These are phyloP conservation scores for Geosmithia putterillii DNA, from an alignment of 2,329 filamentous ascomycete species.

Conservation along the genomic window DNA sequence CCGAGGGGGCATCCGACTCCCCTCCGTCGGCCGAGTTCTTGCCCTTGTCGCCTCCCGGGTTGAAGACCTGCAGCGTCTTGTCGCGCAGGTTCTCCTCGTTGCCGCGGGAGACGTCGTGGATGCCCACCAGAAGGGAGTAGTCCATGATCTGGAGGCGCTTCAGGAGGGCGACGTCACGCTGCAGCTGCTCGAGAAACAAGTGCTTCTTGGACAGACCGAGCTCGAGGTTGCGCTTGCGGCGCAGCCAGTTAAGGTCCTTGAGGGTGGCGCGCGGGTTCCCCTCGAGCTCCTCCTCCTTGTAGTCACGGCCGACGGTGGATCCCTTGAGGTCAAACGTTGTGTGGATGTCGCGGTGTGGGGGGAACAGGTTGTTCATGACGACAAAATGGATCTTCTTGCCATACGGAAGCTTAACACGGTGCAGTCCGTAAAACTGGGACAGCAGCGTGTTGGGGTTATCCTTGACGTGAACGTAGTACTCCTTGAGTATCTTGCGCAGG, in stretches of 20 bases:
- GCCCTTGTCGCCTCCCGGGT: slow-evolving; percentile 60
- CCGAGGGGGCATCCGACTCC: slow-evolving; percentile 29
- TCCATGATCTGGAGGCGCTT: slow-evolving; percentile 96
- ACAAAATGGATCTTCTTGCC: slow-evolving; percentile 98
- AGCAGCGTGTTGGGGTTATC: slow-evolving; percentile 93
- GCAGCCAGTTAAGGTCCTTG: slow-evolving; percentile 95
- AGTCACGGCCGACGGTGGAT: slow-evolving; percentile 86
- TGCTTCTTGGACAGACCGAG: slow-evolving; percentile 81
- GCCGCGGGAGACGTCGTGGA: slow-evolving; percentile 79
- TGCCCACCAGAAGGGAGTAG: slow-evolving; percentile 88
- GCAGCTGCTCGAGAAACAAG: slow-evolving; percentile 79
- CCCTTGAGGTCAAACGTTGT: slow-evolving; percentile 95
- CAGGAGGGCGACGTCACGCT: slow-evolving; percentile 73
- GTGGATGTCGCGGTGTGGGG: slow-evolving; percentile 93
- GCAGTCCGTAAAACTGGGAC: slow-evolving; percentile 94
- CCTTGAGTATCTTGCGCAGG: slow-evolving; percentile 68
- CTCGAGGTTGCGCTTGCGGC: slow-evolving; percentile 73
- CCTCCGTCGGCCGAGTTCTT: slow-evolving; percentile 42
- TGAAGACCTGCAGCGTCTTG: slow-evolving; percentile 89
- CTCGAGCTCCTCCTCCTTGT: slow-evolving; percentile 75
- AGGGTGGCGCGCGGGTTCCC: slow-evolving; percentile 85
- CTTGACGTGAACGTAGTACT: slow-evolving; percentile 88
- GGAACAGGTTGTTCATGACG: slow-evolving; percentile 99
- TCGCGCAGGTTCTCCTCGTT: slow-evolving; percentile 88
- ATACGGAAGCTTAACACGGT: slow-evolving; percentile 96